Conservation (phyloP, 2,329 filamentous ascomycete species). For the Aureobasidium sp. region DNA sequence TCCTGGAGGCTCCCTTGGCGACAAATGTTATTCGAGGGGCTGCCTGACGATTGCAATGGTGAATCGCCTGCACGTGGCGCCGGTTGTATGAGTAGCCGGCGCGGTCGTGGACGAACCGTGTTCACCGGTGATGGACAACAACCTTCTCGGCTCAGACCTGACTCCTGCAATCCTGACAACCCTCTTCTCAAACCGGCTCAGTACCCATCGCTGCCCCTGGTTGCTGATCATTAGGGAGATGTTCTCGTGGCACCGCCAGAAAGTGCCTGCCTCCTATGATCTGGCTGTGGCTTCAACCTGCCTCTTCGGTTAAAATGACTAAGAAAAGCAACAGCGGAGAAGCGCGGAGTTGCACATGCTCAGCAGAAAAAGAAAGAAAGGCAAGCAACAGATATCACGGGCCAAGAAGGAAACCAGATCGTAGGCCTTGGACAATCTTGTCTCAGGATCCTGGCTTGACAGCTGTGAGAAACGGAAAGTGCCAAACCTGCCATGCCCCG, state of each 20-base stretch:
- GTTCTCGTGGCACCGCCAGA: constrained; percentile 8
- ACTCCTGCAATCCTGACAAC: constrained; percentile 10
- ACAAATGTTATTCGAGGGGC: neutral
- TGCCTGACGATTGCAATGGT: constrained; percentile 6
- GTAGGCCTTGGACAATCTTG: neutral
- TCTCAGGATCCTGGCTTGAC: constrained; percentile 10
- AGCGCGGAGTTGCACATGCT: neutral
- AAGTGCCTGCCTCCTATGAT: neutral
- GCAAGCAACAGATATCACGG: neutral
- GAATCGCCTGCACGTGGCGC: constrained; percentile 10
- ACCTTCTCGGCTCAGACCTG: neutral
- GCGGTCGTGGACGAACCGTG: neutral
- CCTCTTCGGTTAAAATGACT: constrained; percentile 7
- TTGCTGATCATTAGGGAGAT: constrained; percentile 8
- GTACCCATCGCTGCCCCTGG: neutral
- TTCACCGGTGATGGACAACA: neutral
- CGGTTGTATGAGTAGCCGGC: constrained; percentile 7
- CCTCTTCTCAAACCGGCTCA: neutral
- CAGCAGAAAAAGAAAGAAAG: neutral
- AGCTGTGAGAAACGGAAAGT: constrained; percentile 11
- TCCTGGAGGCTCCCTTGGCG: neutral
- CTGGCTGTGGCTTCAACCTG: constrained; percentile 1
- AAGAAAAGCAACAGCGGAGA: constrained; percentile 3
- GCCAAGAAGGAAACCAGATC: constrained; percentile 1
- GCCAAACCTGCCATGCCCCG: constrained; percentile 15